Percentiles rank a stretch among this genome's conserved stretches.
These are phyloP conservation scores for Cryphonectria japonica DNA, from an alignment of 2,329 filamentous ascomycete genomes.

Conservation along the genomic window DNA sequence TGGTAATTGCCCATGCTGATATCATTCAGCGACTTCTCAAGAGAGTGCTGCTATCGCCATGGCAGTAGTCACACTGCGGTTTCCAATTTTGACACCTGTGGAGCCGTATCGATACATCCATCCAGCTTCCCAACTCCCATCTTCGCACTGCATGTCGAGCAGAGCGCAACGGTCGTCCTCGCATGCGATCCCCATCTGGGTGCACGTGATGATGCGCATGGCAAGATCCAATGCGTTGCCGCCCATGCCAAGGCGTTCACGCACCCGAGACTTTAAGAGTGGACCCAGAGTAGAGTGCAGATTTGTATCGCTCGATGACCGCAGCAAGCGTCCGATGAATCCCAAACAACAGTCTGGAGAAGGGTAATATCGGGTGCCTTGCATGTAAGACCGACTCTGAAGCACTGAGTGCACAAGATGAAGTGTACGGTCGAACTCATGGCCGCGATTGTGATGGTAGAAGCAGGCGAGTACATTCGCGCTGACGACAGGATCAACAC, in stretches of 20 bases:
- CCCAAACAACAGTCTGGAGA: constrained; percentile 40
- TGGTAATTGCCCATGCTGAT: neutral
- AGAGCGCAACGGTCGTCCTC: constrained; percentile 30
- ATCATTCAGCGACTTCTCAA: neutral
- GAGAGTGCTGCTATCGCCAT: constrained; percentile 30
- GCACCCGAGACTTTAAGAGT: constrained; percentile 33
- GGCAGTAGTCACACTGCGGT: constrained; percentile 30
- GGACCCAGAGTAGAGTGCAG: constrained; percentile 33
- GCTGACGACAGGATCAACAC: neutral
- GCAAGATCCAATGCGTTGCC: constrained; percentile 36
- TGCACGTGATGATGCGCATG: constrained; percentile 37
- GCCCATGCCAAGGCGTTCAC: constrained; percentile 33
- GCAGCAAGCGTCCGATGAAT: constrained; percentile 33
- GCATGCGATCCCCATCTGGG: constrained; percentile 33
- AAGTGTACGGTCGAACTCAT: constrained; percentile 34
- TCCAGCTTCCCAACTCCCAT: constrained; percentile 41
- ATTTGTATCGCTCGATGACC: constrained; percentile 32
- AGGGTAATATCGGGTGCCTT: constrained; percentile 40
- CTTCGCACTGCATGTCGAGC: constrained; percentile 36
- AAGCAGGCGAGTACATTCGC: constrained; percentile 37
- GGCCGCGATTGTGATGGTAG: constrained; percentile 36
- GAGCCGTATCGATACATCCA: constrained; percentile 31
- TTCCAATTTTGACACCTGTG: constrained; percentile 30
- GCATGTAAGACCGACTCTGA: constrained; percentile 35
- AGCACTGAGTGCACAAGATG: constrained; percentile 34